Conservation (phyloP, 2,329 filamentous ascomycete species). For the Aspergillus tanneri region DNA sequence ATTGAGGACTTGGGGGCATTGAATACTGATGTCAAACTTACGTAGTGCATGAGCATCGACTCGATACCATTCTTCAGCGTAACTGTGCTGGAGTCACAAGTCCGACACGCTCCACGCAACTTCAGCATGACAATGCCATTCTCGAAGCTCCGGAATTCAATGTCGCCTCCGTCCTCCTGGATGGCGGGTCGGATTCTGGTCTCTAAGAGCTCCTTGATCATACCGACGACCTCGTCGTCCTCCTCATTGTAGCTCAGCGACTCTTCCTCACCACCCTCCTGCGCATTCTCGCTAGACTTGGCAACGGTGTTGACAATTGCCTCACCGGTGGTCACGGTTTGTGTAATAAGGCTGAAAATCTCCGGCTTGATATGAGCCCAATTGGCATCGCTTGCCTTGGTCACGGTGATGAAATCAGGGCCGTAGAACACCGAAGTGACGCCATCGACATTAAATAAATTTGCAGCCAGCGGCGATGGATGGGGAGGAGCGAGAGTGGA, state of each 20-base stretch:
- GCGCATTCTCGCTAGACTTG: constrained; percentile 55
- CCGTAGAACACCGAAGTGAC: constrained; percentile 96
- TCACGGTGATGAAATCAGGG: constrained; percentile 93
- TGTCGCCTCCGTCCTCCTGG: constrained; percentile 96
- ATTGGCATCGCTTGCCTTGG: constrained; percentile 80
- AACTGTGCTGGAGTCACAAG: constrained; percentile 94
- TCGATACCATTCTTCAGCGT: constrained; percentile 98
- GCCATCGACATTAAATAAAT: constrained; percentile 89
- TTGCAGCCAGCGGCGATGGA: constrained; percentile 84
- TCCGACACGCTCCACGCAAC: constrained; percentile 87
- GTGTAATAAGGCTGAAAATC: constrained; percentile 91
- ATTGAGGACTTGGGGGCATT: background rate
- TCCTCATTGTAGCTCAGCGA: constrained; percentile 81
- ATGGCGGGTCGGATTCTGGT: constrained; percentile 93
- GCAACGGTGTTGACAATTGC: constrained; percentile 72
- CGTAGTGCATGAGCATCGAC: constrained; percentile 96
- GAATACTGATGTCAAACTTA: constrained; percentile 49
- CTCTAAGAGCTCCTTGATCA: constrained; percentile 98
- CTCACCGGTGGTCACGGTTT: constrained; percentile 81
- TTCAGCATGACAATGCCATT: constrained; percentile 83
- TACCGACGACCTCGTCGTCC: constrained; percentile 89
- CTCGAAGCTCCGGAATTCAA: constrained; percentile 89
- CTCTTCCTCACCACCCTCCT: constrained; percentile 58
- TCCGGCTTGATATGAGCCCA: constrained; percentile 97
- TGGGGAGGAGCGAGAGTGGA: constrained; percentile 85